Evolutionary conservation across 148 eudicot species (phyloP), one percentile per base, ranked within the genome.

Genomic region (Arctostaphylos glauca): DNA sequence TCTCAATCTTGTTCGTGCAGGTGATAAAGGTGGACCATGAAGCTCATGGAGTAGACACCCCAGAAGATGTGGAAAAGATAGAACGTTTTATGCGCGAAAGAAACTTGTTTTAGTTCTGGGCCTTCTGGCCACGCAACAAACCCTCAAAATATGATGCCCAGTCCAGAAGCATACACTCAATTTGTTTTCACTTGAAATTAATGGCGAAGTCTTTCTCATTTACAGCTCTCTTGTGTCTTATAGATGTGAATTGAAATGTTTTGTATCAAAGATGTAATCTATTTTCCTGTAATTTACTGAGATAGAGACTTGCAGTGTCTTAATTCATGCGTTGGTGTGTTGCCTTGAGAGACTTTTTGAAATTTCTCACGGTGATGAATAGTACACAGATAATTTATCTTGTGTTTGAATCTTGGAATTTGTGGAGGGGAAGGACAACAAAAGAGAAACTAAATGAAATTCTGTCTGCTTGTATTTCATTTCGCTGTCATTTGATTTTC

Each of bases 21-120:
- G 71, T 66, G 71, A 66, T 66, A 66, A 66, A 66, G 71, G 71
- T 66, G 12, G 44, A 66, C 71, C 71, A 66, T 66, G 71, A 66
- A 66, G 71, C 71, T 66, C 71, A 66, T 12, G 71, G 71, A 31
- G 44, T 66, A 10, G 71, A 66, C 71, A 66, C 71, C 71, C 71
- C 71, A 25, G 71, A 66, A 25, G 71, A 66, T 31, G 71, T 66
- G 71, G 71, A 66, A 66, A 66, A 66, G 71, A 66, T 66, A 66
- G 71, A 66, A 66, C 5, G 7, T 5, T 66, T 66, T 25, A 66
- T 66, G 71, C 44, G 43, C 12, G 71, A 66, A 66, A 66, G 71
- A 31, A 66, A 66, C 71, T 25, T 31, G 43, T 5, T 16, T 0
- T 66, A 66, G 71, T 31, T 25, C 16, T 12, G 44, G 9, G 43